These are phyloP conservation scores for Alternaria tenuissima DNA, from an alignment of 2,329 filamentous ascomycete species.

Conservation along the genomic window DNA sequence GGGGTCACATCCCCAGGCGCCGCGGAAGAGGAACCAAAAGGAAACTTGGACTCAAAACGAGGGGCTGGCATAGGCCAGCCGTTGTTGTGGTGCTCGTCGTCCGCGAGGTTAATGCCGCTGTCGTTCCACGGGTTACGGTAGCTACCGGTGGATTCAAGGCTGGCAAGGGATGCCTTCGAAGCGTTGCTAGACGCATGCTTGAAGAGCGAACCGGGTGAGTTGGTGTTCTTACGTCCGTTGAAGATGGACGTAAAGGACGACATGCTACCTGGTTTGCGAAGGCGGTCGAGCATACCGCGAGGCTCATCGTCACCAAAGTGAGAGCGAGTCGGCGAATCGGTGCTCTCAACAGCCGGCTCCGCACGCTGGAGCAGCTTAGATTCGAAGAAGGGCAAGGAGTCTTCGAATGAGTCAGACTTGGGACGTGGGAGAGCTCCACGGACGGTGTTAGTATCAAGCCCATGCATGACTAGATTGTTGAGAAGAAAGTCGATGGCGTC, in stretches of 20 bases:
- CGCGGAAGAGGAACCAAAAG: constrained; percentile 62
- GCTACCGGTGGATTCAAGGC: constrained; percentile 93
- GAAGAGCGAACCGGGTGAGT: constrained; percentile 80
- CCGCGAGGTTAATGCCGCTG: constrained; percentile 90
- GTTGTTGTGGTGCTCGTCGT: constrained; percentile 70
- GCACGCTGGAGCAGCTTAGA: constrained; percentile 96
- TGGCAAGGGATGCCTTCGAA: constrained; percentile 94
- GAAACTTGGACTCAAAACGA: constrained; percentile 67
- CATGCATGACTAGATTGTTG: constrained; percentile 82
- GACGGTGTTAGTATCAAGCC: constrained; percentile 83
- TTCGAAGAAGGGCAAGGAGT: constrained; percentile 95
- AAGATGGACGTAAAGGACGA: constrained; percentile 96
- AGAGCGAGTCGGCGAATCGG: constrained; percentile 87
- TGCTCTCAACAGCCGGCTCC: constrained; percentile 74
- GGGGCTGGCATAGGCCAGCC: constrained; percentile 52
- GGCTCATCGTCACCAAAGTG: constrained; percentile 87
- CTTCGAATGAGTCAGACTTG: constrained; percentile 98
- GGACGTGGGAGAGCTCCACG: constrained; percentile 97
- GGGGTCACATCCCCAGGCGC: constrained; percentile 81
- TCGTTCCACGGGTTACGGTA: constrained; percentile 99
- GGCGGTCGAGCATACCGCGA: constrained; percentile 82
- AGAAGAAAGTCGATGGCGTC: constrained; percentile 96
- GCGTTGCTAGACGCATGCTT: constrained; percentile 85
- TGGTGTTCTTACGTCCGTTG: constrained; percentile 91
- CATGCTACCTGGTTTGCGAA: constrained; percentile 94